Evolutionary conservation across 371 early-diverging fungal species (phyloP), one percentile per base, ranked within the genome.

Genomic region (Gilbertella persicaria): DNA sequence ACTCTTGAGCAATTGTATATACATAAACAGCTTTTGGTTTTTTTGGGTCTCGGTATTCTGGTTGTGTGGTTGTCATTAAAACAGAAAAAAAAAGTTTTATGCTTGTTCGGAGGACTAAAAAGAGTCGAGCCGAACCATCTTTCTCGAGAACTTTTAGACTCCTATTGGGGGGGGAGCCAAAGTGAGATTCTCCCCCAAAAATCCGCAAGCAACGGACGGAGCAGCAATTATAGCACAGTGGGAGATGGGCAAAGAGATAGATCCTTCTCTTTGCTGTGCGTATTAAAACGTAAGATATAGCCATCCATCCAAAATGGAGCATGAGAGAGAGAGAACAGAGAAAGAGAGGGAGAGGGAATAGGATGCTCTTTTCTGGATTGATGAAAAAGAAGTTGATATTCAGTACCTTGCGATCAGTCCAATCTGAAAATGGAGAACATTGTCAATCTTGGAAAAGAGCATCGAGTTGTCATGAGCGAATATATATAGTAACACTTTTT

Each of bases 1-100:
- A 82, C 47, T 82, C 83, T 48, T 82, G 77, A 16, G 75, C 64
- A 36, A 80, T 63, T 0, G 79, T 75, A 49, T 78, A 82, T 2
- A 78, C 78, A 46, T 66, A 61, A 12, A 77, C 77, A 21, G 82
- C 73, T 16, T 61, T 67, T 17, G 69, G 69, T 50, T 20, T 52
- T 39, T 50, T 59, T 9, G 75, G 38, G 43, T 70, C 66, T 21
- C 75, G 66, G 42, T 74, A 74, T 3, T 58, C 69, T 25, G 60
- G 55, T 49, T 50, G 49, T 17, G 24, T 48, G 13, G 25, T 41
- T 14, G 49, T 40, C 49, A 48, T 48, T 4, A 49, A 37, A 49
- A 25, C 4, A 40, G 30, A 19, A 30, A 25, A 38, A 26, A 49
- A 49, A 49, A 49, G 24, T 28, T 28, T n/a, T n/a, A n/a, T n/a